Evolutionary conservation across 805 yeast genomes (phyloP).

Genomic region (Cyberlindnera samutprakarnensis): DNA sequence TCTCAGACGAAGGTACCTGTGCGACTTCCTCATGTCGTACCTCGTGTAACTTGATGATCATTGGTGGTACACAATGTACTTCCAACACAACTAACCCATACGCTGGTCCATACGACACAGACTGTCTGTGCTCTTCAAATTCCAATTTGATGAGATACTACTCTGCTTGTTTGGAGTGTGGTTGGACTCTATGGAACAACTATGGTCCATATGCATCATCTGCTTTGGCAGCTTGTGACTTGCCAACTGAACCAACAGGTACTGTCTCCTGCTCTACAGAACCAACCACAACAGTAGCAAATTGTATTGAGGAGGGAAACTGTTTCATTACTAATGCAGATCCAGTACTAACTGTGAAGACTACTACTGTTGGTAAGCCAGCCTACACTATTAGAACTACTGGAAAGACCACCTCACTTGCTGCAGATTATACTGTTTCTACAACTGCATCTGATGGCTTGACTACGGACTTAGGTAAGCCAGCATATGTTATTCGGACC

Average conservation of each 20-base stretch:
- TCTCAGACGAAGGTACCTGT: slow-evolving; percentile 24
- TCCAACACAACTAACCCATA: slow-evolving; percentile 13
- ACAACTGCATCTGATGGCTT: too few species aligned
- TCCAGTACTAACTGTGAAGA: background rate
- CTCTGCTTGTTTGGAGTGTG: slow-evolving; percentile 30
- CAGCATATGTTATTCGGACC: too few species aligned
- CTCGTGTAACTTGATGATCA: slow-evolving; percentile 27
- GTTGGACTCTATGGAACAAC: slow-evolving; percentile 33
- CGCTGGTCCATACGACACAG: slow-evolving; percentile 24
- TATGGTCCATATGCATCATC: slow-evolving; percentile 25
- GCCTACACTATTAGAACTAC: too few species aligned
- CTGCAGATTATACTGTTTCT: too few species aligned
- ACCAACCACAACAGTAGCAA: slow-evolving; percentile 8
- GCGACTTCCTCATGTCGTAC: slow-evolving; percentile 28
- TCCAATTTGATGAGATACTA: slow-evolving; percentile 23
- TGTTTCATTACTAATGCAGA: slow-evolving; percentile 3
- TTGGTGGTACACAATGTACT: slow-evolving; percentile 25
- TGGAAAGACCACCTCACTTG: too few species aligned
- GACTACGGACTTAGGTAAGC: too few species aligned
- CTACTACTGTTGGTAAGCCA: background rate
- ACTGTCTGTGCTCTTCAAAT: slow-evolving; percentile 26
- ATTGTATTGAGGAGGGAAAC: slow-evolving; percentile 7
- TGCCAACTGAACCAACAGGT: slow-evolving; percentile 30
- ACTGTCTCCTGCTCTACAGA: slow-evolving; percentile 23
- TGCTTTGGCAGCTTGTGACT: slow-evolving; percentile 25